Base-by-base conservation (phyloP, 306 rosid genomes). In the Acacia melanoxylon region DNA sequence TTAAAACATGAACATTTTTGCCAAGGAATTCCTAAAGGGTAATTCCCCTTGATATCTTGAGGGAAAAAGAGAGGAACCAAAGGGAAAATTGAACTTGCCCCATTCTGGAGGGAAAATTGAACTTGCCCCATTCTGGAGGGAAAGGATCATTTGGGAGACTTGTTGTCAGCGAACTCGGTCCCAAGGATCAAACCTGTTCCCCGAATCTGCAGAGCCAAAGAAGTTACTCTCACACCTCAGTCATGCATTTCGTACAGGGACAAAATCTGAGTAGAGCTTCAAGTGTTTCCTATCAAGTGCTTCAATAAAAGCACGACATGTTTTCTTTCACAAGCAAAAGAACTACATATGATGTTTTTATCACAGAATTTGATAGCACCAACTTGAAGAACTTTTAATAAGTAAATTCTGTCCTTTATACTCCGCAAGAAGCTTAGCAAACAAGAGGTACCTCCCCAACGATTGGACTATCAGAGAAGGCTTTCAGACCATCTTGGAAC, bases 111-210 rank as follows among this genome's bases (percentile, higher is more conserved):
- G n/a, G n/a, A n/a, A n/a, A n/a, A n/a, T n/a, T n/a, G 75, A 77
- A 87, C 94, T 88, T 90, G 78, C 99, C 96, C 98, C 99, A 95
- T 89, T 89, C 96, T 68, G 97, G 78, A 85, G 99, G 99, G 81
- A 95, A 95, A 17, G 83, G 90, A 87, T 88, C 91, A 78, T 91
- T n/a, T 89, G 5, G 99, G 99, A 48, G 99, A 95, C 80, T 92
- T 95, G 52, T 95, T 95, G 85, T 95, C 92, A 1, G 91, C 6
- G 82, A 95, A 95, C 84, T 95, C 96, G 1, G 96, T 93, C 44
- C 89, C 97, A 45, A 86, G 71, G 71, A 95, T 89, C 88, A 95
- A 86, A 49, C 99, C 99, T 31, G 91, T 89, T 56, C 98, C 99
- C 22, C 99, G 88, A 70, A 93, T 95, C 98, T 95, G 94, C 76